Base-by-base conservation (phyloP, 495 filamentous ascomycete genomes). In the Aspergillus diversus region DNA sequence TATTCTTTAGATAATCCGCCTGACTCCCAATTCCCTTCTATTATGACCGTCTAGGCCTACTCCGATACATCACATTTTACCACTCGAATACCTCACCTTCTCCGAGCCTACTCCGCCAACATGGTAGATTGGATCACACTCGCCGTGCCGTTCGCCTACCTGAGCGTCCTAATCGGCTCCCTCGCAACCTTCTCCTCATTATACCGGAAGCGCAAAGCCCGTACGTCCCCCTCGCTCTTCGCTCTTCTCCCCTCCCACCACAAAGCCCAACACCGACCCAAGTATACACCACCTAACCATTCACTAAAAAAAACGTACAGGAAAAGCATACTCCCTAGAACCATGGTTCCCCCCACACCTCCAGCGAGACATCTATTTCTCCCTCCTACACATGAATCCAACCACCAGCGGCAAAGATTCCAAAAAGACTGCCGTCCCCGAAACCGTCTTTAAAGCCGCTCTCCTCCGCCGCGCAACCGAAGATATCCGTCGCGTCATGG, bases 301-400 rank as follows among this genome's bases (percentile, higher is more conserved):
- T 21, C 27, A 31, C 47, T 50, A 50, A 50, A 21, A 27, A 50
- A 27, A 9, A 27, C 7, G 7, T 27, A 64, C 63, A 92, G 90
- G 81, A 63, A 86, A 91, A 78, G 88, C 90, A 62, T 87, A 89
- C 35, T 89, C 90, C 60, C 83, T 98, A 47, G 92, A 88, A 64
- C 91, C 93, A 73, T 99, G 94, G 94, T 98, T 98, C 76, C 86
- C 86, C 16, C 81, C 90, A 37, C 93, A 99, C 73, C 79, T 93
- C 42, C 90, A 94, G 75, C 91, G 93, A 68, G 92, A 98, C 75
- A 88, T 99, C 69, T 99, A 99, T 80, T 86, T 96, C 61, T 90
- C 92, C 33, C 88, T 99, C 39, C 81, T 97, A 7, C 93, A 98
- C 74, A 83, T 92, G 67, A 90, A 95, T 61, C 55, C 59, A 73